Conservation (phyloP, 192 early-diverging fungal genomes). For the Ambispora gerdemannii region DNA sequence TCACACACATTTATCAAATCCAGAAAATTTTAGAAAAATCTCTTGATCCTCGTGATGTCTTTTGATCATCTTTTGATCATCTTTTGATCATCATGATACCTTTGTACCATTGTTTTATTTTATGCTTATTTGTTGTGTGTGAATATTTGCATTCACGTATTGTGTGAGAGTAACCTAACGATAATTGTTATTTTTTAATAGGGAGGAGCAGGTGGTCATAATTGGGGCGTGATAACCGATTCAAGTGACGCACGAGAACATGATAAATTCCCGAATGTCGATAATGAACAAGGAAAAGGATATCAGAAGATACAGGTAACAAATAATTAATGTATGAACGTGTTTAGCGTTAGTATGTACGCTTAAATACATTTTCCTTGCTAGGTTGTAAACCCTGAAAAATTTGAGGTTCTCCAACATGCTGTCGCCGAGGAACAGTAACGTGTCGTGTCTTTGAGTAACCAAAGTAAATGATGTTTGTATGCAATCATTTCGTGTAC, state of each 20-base stretch:
- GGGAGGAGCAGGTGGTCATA: neutral
- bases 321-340: neutral
- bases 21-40: neutral
- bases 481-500: neutral
- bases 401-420: neutral
- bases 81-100: too few relatives aligned
- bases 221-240: neutral
- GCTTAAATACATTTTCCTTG: neutral
- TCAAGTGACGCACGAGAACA: neutral
- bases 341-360: neutral
- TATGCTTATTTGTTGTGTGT: too few relatives aligned
- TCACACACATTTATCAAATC: neutral
- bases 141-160: too few relatives aligned
- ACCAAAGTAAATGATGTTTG: neutral
- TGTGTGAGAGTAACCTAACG: neutral
- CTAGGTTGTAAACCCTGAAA: neutral
- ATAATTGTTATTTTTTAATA: neutral
- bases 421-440: too few relatives aligned
- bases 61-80: too few relatives aligned
- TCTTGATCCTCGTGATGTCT: neutral
- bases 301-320: neutral
- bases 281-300: neutral
- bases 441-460: too few relatives aligned
- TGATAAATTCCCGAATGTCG: neutral
- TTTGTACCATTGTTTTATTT: too few relatives aligned